Evolutionary conservation across 202 grass and related monocot species (phyloP).

Genomic region (Brachypodium distachyon): DNA sequence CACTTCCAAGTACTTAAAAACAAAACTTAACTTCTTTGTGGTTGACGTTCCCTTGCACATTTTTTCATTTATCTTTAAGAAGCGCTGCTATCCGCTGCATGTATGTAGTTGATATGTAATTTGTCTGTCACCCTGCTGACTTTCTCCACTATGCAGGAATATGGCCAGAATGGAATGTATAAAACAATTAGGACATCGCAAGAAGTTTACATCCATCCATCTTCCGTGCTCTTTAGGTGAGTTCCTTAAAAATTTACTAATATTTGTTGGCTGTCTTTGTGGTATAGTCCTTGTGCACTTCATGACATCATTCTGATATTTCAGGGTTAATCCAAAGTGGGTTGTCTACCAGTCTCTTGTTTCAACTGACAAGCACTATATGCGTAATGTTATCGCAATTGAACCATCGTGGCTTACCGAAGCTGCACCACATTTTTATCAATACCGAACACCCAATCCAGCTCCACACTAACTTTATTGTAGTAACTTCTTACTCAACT

Average conservation of each 20-base stretch:
- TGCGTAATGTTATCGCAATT: constrained; percentile 91
- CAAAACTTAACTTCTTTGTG: not conserved
- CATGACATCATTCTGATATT: constrained; percentile 6
- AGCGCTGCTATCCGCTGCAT: not conserved
- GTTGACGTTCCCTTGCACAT: not conserved
- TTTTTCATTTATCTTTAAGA: constrained; percentile 4
- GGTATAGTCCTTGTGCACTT: constrained; percentile 2
- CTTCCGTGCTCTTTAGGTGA: constrained; percentile 94
- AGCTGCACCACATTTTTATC: constrained; percentile 90
- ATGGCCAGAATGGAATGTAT: constrained; percentile 84
- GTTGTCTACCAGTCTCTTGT: constrained; percentile 90
- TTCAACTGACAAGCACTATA: constrained; percentile 91
- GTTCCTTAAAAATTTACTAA: constrained; percentile 4
- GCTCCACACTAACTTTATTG: constrained; percentile 40
- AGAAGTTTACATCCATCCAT: constrained; percentile 99
- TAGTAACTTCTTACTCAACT: constrained; percentile 17
- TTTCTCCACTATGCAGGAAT: constrained; percentile 55
- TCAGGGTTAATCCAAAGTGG: constrained; percentile 98
- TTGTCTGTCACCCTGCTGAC: not conserved
- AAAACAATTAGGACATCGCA: constrained; percentile 84
- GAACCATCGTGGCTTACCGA: constrained; percentile 95
- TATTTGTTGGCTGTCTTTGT: not conserved
- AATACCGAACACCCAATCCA: constrained; percentile 60
- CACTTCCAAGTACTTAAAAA: not conserved
- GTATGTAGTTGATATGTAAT: not conserved